Evolutionary conservation across 1,284 basidiomycete genomes (phyloP).

Genomic region (Erythrobasidium hasegawianum): DNA sequence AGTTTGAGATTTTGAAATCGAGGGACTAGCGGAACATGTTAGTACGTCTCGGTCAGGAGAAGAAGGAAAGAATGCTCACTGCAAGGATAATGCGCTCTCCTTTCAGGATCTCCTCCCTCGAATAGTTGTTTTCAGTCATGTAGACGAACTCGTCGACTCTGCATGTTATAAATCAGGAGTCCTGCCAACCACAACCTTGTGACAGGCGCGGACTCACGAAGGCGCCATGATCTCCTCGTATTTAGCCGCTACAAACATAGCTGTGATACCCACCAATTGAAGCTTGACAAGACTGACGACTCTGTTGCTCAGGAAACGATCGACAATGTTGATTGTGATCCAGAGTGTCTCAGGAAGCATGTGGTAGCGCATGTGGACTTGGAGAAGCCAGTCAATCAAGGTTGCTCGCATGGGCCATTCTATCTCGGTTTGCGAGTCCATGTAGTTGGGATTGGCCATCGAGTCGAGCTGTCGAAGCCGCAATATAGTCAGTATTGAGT

Average conservation of each 20-base stretch:
- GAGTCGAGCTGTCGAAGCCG: slow-evolving; percentile 61
- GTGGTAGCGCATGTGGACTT: slow-evolving; percentile 63
- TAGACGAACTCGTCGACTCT: slow-evolving; percentile 92
- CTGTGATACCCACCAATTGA: slow-evolving; percentile 62
- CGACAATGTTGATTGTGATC: slow-evolving; percentile 64
- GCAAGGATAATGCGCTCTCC: slow-evolving; percentile 93
- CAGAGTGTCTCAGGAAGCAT: slow-evolving; percentile 65
- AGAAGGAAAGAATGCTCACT: slow-evolving; percentile 42
- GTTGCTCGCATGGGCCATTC: slow-evolving; percentile 69
- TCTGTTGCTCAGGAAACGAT: slow-evolving; percentile 61
- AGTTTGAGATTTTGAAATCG: slow-evolving; percentile 91
- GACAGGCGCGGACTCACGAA: slow-evolving; percentile 41
- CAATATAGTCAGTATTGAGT: background rate
- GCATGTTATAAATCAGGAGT: background rate
- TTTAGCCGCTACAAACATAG: slow-evolving; percentile 64
- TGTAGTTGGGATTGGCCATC: slow-evolving; percentile 93
- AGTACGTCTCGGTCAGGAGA: background rate
- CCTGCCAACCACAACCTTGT: background rate
- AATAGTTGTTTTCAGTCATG: slow-evolving; percentile 94
- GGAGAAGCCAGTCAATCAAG: slow-evolving; percentile 59
- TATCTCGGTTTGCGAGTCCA: slow-evolving; percentile 90
- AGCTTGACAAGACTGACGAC: slow-evolving; percentile 62
- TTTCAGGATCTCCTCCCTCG: slow-evolving; percentile 92
- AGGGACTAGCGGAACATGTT: slow-evolving; percentile 59
- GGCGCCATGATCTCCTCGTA: slow-evolving; percentile 70